Percentiles rank a stretch among this genome's conserved stretches.
Evolutionary conservation across 257 asterid genomes (phyloP).

Genomic region (Cinchona pubescens): DNA sequence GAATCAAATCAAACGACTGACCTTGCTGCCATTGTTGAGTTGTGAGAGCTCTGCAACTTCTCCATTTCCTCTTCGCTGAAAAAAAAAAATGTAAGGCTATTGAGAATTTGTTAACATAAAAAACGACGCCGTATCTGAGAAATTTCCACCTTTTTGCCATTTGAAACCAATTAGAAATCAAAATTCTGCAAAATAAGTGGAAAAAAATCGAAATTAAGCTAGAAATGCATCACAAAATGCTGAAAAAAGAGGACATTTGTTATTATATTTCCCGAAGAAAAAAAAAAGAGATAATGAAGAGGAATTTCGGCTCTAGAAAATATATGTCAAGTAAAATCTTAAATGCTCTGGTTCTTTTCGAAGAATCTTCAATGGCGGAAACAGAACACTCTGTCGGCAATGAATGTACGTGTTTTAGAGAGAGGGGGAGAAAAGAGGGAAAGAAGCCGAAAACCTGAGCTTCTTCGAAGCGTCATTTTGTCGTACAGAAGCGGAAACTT

Average conservation of each 20-base stretch:
- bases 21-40: constrained; percentile 80
- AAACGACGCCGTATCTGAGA: background rate
- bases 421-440: background rate
- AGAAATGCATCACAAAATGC: constrained; percentile 5
- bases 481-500: constrained; percentile 32
- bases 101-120: background rate
- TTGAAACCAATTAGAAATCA: too few relatives aligned
- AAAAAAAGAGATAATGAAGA: background rate
- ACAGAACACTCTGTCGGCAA: background rate
- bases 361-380: background rate
- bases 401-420: background rate
- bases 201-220: background rate
- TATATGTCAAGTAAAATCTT: background rate
- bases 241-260: background rate
- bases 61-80: constrained; percentile 46
- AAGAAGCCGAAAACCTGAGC: constrained; percentile 35
- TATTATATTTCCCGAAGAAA: too few relatives aligned
- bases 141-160: background rate
- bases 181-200: too few relatives aligned
- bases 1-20: constrained; percentile 19
- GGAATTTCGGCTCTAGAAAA: background rate
- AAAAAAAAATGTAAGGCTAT: constrained; percentile 3
- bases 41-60: constrained; percentile 53
- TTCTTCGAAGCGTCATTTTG: constrained; percentile 23
- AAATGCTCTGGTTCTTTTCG: constrained; percentile 4